Evolutionary conservation across 345 rosid genomes (phyloP).

Genomic region (Syzygium grande): DNA sequence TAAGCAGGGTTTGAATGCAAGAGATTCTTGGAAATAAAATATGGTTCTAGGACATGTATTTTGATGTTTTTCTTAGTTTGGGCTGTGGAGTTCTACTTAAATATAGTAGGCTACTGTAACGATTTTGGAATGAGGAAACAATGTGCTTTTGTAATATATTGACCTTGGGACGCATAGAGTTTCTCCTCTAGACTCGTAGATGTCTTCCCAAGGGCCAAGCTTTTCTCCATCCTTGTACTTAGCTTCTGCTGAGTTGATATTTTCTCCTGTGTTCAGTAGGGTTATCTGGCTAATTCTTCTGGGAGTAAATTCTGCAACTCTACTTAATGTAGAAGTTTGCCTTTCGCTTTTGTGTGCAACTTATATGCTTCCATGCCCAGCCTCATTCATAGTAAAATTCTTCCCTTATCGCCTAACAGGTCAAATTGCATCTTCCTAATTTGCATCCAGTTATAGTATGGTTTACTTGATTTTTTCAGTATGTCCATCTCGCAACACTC

Average conservation of each 20-base stretch:
- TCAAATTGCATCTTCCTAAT: neutral
- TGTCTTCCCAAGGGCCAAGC: neutral
- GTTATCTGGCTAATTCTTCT: neutral
- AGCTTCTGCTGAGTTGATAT: neutral
- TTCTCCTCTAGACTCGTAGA: neutral
- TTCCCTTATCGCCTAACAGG: neutral
- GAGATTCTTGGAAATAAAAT: neutral
- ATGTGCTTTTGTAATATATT: neutral
- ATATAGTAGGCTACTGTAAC: neutral
- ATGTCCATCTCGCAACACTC: neutral
- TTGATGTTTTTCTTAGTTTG: neutral
- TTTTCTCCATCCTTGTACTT: neutral
- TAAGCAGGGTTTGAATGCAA: constrained; percentile 26
- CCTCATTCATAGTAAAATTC: neutral
- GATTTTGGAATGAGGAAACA: neutral
- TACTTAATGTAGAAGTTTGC: neutral
- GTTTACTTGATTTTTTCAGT: neutral
- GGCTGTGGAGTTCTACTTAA: neutral
- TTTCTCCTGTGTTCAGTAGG: neutral
- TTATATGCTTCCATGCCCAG: neutral
- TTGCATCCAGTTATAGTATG: neutral
- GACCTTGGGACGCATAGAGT: neutral
- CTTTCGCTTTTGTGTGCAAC: neutral
- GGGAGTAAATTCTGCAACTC: neutral
- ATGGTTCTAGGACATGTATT: neutral